These are phyloP conservation scores for Durotheca rogersii DNA, from an alignment of 495 filamentous ascomycete species.

Conservation along the genomic window DNA sequence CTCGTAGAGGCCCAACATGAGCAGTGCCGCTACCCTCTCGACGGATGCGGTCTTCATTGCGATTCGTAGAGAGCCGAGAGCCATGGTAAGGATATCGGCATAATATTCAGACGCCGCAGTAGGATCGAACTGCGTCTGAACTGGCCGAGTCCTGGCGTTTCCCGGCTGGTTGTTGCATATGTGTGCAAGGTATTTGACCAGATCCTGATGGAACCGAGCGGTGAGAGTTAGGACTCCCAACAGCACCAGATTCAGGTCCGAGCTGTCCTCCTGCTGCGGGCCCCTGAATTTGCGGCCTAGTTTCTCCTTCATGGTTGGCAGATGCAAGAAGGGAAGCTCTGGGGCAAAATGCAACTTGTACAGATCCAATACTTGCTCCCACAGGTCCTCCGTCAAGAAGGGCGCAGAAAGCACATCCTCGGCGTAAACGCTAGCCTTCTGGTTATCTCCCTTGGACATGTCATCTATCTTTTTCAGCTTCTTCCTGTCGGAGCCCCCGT, in stretches of 20 bases:
- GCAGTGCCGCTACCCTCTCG: slow-evolving; percentile 70
- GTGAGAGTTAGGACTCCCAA: slow-evolving; percentile 78
- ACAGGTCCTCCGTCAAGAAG: slow-evolving; percentile 66
- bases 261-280: slow-evolving; percentile 47
- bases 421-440: slow-evolving; percentile 35
- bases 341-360: slow-evolving; percentile 82
- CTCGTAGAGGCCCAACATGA: slow-evolving; percentile 84
- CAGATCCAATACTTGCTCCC: slow-evolving; percentile 72
- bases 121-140: slow-evolving; percentile 51
- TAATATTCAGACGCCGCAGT: slow-evolving; percentile 76
- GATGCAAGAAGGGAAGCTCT: slow-evolving; percentile 79
- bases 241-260: slow-evolving; percentile 62
- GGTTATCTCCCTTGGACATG: slow-evolving; percentile 42
- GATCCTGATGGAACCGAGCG: slow-evolving; percentile 69
- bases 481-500: slow-evolving; percentile 62
- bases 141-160: slow-evolving; percentile 39
- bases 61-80: slow-evolving; percentile 57
- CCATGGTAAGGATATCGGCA: slow-evolving; percentile 66
- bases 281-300: slow-evolving; percentile 43
- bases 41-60: slow-evolving; percentile 60
- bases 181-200: slow-evolving; percentile 63
- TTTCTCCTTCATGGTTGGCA: slow-evolving; percentile 69
- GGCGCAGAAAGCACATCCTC: slow-evolving; percentile 53
- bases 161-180: slow-evolving; percentile 36
- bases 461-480: slow-evolving; percentile 58